A percentile compares a stretch with the other conserved stretches of the same genome.
Conservation (phyloP, 768 basidiomycete species). For the Xerocomus spinulosus region DNA sequence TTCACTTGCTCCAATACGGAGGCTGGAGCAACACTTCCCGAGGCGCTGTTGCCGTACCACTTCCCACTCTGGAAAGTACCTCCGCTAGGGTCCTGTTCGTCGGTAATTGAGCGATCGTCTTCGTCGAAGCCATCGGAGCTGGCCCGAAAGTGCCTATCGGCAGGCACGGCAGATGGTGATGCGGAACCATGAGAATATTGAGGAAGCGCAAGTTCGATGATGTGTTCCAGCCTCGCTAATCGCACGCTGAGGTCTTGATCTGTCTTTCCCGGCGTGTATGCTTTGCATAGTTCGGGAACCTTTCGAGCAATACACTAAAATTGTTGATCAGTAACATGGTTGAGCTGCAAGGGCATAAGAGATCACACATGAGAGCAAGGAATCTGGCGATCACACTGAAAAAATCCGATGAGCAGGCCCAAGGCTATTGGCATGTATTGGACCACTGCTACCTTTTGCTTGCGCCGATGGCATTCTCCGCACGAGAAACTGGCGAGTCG, state of each 20-base stretch:
- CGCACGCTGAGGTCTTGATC: constrained; percentile 78
- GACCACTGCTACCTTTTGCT: constrained; percentile 62
- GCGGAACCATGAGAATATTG: constrained; percentile 55
- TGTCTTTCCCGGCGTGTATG: constrained; percentile 82
- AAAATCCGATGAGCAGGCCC: constrained; percentile 14
- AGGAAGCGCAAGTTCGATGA: constrained; percentile 74
- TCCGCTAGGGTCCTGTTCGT: constrained; percentile 71
- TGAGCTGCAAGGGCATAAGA: constrained; percentile 2
- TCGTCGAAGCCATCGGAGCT: constrained; percentile 53
- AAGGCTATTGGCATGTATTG: constrained; percentile 11
- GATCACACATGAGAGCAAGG: constrained; percentile 76
- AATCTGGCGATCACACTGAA: constrained; percentile 77
- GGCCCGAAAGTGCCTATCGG: constrained; percentile 41
- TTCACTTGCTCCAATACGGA: constrained; percentile 76
- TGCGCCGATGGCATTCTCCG: constrained; percentile 83
- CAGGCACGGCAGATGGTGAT: constrained; percentile 30
- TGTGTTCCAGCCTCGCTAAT: constrained; percentile 72
- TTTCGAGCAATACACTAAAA: constrained; percentile 76
- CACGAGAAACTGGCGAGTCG: constrained; percentile 62
- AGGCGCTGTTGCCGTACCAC: constrained; percentile 82
- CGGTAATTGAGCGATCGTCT: constrained; percentile 65
- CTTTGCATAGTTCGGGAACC: constrained; percentile 82
- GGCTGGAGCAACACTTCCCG: constrained; percentile 76
- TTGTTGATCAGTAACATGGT: constrained; percentile 11
- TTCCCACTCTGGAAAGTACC: constrained; percentile 80